Conservation (phyloP, 306 rosid species). For the Corylus heterophylla region DNA sequence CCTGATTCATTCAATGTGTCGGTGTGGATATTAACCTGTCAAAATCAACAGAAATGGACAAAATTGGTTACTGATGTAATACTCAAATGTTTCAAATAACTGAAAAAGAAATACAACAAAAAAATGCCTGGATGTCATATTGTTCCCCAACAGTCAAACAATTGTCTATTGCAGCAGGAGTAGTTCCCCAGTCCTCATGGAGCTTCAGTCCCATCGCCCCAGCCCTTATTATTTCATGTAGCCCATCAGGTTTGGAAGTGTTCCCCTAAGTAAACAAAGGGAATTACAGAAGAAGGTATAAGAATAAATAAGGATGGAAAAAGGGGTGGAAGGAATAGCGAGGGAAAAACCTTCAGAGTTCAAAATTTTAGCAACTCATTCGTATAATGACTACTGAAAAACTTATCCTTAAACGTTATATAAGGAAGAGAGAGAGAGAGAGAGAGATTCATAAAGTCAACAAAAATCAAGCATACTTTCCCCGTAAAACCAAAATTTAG, state of each 20-base stretch:
- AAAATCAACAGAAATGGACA: constrained; percentile 15
- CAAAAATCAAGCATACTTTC: constrained; percentile 50
- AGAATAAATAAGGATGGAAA: not conserved
- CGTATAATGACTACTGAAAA: not conserved
- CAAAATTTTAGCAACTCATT: not conserved
- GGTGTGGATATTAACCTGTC: constrained; percentile 91
- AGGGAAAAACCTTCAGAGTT: constrained; percentile 4
- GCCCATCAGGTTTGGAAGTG: constrained; percentile 66
- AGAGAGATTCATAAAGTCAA: not conserved
- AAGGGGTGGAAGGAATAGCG: not conserved
- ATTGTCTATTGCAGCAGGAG: constrained; percentile 85
- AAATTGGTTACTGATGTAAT: constrained; percentile 12
- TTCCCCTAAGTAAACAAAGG: constrained; percentile 62
- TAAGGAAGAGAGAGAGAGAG: not conserved
- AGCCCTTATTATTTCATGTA: constrained; percentile 66
- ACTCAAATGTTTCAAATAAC: constrained; percentile 7
- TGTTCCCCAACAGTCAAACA: constrained; percentile 74
- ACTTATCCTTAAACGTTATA: not conserved
- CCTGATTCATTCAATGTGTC: constrained; percentile 96
- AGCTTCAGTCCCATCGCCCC: constrained; percentile 99
- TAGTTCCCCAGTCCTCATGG: constrained; percentile 97
- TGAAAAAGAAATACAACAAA: constrained; percentile 1
- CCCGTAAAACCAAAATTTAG: constrained; percentile 93
- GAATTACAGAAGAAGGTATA: constrained; percentile 3
- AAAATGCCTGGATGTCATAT: constrained; percentile 74